phyloP scores from a whole-genome alignment of 106 monocot species.

The Allium cepa region DNA sequence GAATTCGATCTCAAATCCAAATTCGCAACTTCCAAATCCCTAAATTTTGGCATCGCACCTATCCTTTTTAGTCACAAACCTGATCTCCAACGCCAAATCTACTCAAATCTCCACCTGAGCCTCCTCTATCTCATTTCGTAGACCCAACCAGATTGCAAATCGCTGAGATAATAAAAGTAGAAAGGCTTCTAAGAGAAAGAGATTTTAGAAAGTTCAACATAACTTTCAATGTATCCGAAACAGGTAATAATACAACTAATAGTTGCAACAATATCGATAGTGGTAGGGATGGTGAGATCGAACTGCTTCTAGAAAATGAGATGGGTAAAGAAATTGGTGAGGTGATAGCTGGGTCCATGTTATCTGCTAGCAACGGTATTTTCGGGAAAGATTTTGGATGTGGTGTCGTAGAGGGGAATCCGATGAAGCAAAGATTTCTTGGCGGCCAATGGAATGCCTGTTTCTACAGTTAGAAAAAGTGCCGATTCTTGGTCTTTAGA shows the following conservation, averaged over 20 bases:
- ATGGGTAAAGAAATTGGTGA: constrained; percentile 3
- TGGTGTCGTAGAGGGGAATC: constrained; percentile 15
- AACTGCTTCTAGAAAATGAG: background rate
- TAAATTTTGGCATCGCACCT: too few relatives aligned
- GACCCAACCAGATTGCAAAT: too few relatives aligned
- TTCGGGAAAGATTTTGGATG: background rate
- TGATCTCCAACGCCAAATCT: too few relatives aligned
- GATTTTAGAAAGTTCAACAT: constrained; percentile 56
- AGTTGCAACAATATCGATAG: background rate
- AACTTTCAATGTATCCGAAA: background rate
- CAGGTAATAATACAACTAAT: background rate
- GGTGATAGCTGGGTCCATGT: background rate
- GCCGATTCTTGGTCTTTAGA: constrained; percentile 90
- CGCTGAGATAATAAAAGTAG: constrained; percentile 24
- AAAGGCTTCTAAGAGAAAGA: constrained; percentile 67
- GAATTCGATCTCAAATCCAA: too few relatives aligned
- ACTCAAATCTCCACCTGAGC: too few relatives aligned
- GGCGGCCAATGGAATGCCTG: constrained; percentile 82
- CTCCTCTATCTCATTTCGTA: too few relatives aligned
- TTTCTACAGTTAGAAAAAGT: constrained; percentile 74
- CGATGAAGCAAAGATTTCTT: constrained; percentile 75
- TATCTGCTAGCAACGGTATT: background rate
- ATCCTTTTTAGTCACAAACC: too few relatives aligned
- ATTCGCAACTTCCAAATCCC: too few relatives aligned
- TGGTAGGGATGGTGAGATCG: background rate